phyloP scores from a whole-genome alignment of 345 rosid genomes.

The Gossypium australe region DNA sequence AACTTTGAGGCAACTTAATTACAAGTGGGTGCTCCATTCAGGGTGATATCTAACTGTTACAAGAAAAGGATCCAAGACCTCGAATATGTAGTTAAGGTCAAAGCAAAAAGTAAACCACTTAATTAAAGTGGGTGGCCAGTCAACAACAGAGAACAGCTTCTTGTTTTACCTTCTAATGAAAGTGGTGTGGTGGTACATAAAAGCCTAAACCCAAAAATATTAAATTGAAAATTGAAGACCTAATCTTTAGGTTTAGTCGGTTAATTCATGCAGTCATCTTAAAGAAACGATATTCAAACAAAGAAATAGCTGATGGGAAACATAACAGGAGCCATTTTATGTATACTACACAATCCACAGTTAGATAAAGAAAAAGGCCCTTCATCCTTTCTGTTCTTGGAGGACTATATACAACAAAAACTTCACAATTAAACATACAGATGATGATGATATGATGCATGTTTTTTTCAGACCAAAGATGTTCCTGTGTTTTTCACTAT shows the following conservation, averaged over 20 bases:
- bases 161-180: neutral
- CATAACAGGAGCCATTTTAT: neutral
- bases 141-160: constrained; percentile 1
- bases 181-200: neutral
- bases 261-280: too few relatives aligned
- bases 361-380: neutral
- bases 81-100: neutral
- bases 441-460: neutral
- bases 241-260: neutral
- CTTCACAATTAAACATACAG: too few relatives aligned
- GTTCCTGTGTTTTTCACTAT: constrained; percentile 15
- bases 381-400: neutral
- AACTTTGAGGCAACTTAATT: neutral
- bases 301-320: too few relatives aligned
- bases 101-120: neutral
- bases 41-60: too few relatives aligned
- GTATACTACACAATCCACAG: neutral
- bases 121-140: neutral
- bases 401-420: neutral
- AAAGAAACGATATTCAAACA: too few relatives aligned
- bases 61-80: neutral
- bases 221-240: neutral
- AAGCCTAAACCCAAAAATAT: neutral
- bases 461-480: neutral
- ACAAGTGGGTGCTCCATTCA: neutral